Base-by-base conservation (phyloP, 805 yeast genomes). In the Cyberlindnera misumaiensis region DNA sequence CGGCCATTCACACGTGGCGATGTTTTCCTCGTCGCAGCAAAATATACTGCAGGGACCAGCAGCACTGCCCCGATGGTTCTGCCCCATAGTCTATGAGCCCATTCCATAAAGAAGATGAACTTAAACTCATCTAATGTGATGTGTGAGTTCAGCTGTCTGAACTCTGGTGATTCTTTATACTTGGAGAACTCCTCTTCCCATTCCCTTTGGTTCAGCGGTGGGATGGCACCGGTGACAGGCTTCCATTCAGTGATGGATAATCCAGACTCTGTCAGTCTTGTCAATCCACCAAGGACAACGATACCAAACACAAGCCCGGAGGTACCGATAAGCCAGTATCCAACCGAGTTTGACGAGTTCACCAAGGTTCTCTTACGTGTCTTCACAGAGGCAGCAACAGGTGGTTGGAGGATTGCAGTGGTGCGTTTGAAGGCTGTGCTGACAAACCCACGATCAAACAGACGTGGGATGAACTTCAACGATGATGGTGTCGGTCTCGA, bases 171-270 rank as follows among this genome's bases (percentile, higher is more conserved):
- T 15, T 74, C 73, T 51, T 80, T 69, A 60, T 93, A 93, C 55
- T 86, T 83, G 20, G 59, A 67, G 55, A 93, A 93, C 58, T 90
- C 97, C 17, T 52, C 73, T 49, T 76, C 80, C 98, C 98, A 93
- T 44, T 93, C 89, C 35, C 65, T 64, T 51, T 86, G 79, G 42
- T 64, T 75, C 52, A 83, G 56, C 0, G 98, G 98, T 3, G 99
- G 99, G 11, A 93, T 61, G 2, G 94, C 66, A 34, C 99, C 99
- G 0, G 98, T 87, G 20, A 93, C 88, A 1, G 99, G 99, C 59
- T 80, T 86, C 99, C 99, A 93, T 57, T 93, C 98, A 1, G 97
- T 93, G 58, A 93, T 93, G 34, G 95, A 83, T 33, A 93, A 68
- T 0, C 98, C 99, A 0, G 96, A 85, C 56, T 93, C 99, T 0